Conservation (phyloP, 2,329 filamentous ascomycete genomes). For the Penicillium sp. region DNA sequence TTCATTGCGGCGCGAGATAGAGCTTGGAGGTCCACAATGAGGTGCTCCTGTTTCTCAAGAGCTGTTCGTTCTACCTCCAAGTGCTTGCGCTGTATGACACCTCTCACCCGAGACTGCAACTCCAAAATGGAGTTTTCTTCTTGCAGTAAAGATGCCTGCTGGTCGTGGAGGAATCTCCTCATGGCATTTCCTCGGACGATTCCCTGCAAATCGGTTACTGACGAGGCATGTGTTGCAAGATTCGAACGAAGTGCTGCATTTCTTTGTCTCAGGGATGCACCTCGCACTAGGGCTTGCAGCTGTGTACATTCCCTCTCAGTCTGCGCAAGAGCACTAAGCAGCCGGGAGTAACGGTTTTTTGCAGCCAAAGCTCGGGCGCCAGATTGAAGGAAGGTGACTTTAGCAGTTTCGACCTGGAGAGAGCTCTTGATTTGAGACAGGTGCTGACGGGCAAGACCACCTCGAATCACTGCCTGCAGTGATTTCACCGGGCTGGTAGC, state of each 20-base stretch:
- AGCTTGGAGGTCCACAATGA: constrained; percentile 40
- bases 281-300: constrained; percentile 50
- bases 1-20: constrained; percentile 42
- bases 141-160: constrained; percentile 42
- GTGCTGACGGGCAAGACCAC: constrained; percentile 48
- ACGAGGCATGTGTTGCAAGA: constrained; percentile 29
- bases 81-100: constrained; percentile 35
- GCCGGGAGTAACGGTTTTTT: constrained; percentile 40
- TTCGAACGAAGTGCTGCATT: constrained; percentile 29
- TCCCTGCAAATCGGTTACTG: constrained; percentile 35
- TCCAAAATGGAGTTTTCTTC: constrained; percentile 46
- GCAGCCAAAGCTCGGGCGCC: constrained; percentile 34
- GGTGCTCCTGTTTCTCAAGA: constrained; percentile 31
- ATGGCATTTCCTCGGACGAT: constrained; percentile 31
- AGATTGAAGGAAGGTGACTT: constrained; percentile 39
- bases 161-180: constrained; percentile 31
- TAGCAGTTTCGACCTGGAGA: constrained; percentile 27
- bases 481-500: constrained; percentile 49
- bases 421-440: constrained; percentile 25
- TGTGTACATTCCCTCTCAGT: constrained; percentile 41
- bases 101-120: constrained; percentile 54
- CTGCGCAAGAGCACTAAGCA: constrained; percentile 43
- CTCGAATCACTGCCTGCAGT: constrained; percentile 60
- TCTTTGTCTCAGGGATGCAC: constrained; percentile 29
- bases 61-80: constrained; percentile 30